Evolutionary conservation across 2,329 filamentous ascomycete genomes (phyloP), one percentile per base, ranked within the genome.

Genomic region (Metarhizium robertsii): DNA sequence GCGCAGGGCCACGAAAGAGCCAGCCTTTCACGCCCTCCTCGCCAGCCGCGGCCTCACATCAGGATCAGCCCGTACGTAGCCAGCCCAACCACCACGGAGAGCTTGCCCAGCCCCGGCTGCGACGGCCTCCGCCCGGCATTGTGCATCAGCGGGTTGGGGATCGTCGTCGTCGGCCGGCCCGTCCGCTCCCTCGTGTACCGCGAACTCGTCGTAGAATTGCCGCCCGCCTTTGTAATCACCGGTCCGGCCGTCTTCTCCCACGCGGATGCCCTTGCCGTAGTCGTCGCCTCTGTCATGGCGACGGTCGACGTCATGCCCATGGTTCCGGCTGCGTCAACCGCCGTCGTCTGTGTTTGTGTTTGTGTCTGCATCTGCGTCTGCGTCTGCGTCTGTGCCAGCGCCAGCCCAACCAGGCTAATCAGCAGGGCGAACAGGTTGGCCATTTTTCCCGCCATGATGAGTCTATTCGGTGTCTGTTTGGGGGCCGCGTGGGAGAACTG

Each of bases 11-110:
- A 25, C 25, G 25, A 25, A 25, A 25, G 25, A 25, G 25, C 25
- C 25, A 25, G 25, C 25, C 25, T 25, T 25, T 25, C 25, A 25
- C 25, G 25, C 25, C 25, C 25, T 25, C 25, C 25, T 25, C 25
- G 25, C 25, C 25, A 25, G 25, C 32, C 32, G 10, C 32, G 32
- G 32, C 32, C 32, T 43, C 40, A 57, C 20, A 57, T 49, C 50
- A 57, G 18, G 11, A 57, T 57, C 16, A 57, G 38, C 3, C 55
- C 55, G 34, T 57, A 57, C 16, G 53, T 57, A 14, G 30, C 55
- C 18, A 57, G 50, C 11, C 55, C 53, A 7, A 55, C 55, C 36
- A 57, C 53, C 13, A 57, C 18, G 29, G 49, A 53, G 13, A 57
- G 55, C 45, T 57, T 57, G 14, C 50, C 40, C 55, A 57, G 36